Evolutionary conservation across 2,329 filamentous ascomycete species (phyloP).

Genomic region (Verticillium nonalfalfae): DNA sequence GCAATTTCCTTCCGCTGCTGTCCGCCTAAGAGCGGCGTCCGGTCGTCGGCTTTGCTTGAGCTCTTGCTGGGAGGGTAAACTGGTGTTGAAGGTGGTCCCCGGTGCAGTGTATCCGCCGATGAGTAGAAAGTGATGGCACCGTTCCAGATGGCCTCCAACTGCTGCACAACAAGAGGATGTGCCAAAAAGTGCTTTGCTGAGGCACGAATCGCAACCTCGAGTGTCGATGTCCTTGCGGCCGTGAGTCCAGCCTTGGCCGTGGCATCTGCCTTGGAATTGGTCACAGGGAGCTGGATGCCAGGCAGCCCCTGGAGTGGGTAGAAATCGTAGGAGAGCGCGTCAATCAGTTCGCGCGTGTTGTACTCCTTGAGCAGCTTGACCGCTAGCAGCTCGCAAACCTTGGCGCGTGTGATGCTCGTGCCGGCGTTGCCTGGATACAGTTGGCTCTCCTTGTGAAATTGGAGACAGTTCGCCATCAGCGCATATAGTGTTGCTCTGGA

Average conservation of each 20-base stretch:
- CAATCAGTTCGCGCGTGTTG: conserved; percentile 81
- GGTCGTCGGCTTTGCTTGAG: conserved; percentile 30
- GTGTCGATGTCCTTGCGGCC: conserved; percentile 75
- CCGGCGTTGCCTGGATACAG: conserved; percentile 78
- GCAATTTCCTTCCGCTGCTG: conserved; percentile 13
- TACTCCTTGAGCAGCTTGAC: conserved; percentile 89
- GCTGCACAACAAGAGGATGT: conserved; percentile 86
- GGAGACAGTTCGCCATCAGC: conserved; percentile 86
- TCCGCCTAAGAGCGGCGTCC: conserved; percentile 45
- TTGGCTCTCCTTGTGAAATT: conserved; percentile 84
- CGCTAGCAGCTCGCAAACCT: conserved; percentile 85
- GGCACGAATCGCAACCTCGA: conserved; percentile 88
- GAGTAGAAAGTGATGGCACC: conserved; percentile 94
- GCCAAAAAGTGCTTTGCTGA: conserved; percentile 90
- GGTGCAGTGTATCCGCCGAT: conserved; percentile 76
- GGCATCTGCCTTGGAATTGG: conserved; percentile 23
- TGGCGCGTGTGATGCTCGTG: conserved; percentile 74
- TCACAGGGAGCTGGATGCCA: conserved; percentile 30
- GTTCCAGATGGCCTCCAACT: conserved; percentile 96
- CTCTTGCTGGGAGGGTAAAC: conserved; percentile 12
- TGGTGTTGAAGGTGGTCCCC: conserved; percentile 35
- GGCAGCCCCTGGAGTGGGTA: conserved; percentile 81
- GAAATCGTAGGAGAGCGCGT: conserved; percentile 92
- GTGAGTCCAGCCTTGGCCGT: conserved; percentile 42
- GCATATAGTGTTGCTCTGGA: conserved; percentile 83